Evolutionary conservation across 208 protist genomes (phyloP).

Genomic region (Leptomonas seymouri): DNA sequence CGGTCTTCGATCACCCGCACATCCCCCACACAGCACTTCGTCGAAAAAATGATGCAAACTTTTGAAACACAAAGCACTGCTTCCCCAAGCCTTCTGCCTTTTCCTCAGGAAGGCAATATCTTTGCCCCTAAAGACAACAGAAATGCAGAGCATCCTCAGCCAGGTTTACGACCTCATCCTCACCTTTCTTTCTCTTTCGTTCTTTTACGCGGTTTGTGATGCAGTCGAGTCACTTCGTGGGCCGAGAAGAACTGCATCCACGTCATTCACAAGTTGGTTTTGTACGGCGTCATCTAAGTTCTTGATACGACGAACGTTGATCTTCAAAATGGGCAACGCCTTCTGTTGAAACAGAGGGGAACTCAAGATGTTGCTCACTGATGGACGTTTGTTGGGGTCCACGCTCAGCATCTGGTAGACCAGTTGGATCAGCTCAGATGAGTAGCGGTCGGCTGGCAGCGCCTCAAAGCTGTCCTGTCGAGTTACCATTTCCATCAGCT

Average conservation of each 20-base stretch:
- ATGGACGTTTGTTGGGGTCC: slow-evolving; percentile 48
- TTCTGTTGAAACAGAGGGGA: slow-evolving; percentile 40
- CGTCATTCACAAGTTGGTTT: slow-evolving; percentile 36
- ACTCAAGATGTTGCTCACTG: slow-evolving; percentile 50
- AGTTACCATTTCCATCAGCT: slow-evolving; percentile 62
- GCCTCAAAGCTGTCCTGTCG: slow-evolving; percentile 46
- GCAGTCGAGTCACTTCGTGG: background rate
- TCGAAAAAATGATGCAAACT: too few species aligned
- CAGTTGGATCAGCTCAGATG: slow-evolving; percentile 32
- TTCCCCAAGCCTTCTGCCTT: background rate
- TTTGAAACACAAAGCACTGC: slow-evolving; percentile 3
- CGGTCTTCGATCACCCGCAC: too few species aligned
- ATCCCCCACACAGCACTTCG: too few species aligned
- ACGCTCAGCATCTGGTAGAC: slow-evolving; percentile 58
- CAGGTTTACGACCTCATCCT: background rate
- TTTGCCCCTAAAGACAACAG: background rate
- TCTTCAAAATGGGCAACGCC: slow-evolving; percentile 47
- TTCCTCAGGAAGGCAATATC: too few species aligned
- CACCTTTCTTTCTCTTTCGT: slow-evolving; percentile 4
- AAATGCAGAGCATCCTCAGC: background rate
- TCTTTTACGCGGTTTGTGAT: slow-evolving; percentile 6
- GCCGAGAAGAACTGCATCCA: slow-evolving; percentile 29
- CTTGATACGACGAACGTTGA: slow-evolving; percentile 50
- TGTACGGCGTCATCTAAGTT: slow-evolving; percentile 34
- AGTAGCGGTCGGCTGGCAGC: slow-evolving; percentile 50